These are phyloP conservation scores for Breynia disticha DNA, from an alignment of 441 rosid genomes.

Conservation along the genomic window DNA sequence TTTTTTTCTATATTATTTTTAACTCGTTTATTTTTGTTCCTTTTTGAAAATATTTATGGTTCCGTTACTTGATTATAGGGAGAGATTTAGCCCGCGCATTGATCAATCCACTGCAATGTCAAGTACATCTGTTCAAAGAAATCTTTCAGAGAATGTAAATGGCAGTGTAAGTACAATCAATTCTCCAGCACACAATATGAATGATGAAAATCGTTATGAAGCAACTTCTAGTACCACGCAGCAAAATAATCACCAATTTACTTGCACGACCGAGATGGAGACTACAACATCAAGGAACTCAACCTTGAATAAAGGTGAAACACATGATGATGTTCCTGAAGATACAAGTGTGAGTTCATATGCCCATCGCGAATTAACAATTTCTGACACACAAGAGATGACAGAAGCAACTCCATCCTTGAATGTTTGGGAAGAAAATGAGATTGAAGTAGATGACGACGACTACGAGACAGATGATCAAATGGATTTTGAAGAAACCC, in stretches of 20 bases:
- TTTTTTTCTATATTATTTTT: too few relatives aligned
- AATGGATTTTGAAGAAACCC: constrained; percentile 19
- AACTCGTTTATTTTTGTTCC: too few relatives aligned
- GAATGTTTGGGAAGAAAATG: constrained; percentile 25
- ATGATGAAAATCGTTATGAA: constrained; percentile 13
- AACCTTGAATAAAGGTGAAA: constrained; percentile 4
- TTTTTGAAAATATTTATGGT: too few relatives aligned
- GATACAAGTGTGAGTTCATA: constrained; percentile 14
- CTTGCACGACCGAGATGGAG: constrained; percentile 3
- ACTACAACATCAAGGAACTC: constrained; percentile 2
- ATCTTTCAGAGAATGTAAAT: constrained; percentile 9
- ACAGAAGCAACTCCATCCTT: constrained; percentile 20
- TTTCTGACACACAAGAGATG: constrained; percentile 13
- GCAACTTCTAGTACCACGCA: background rate
- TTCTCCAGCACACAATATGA: constrained; percentile 11
- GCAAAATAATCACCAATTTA: constrained; percentile 2
- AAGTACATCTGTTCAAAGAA: constrained; percentile 14
- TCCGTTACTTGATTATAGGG: too few relatives aligned
- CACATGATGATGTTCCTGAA: constrained; percentile 11
- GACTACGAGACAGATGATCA: constrained; percentile 19
- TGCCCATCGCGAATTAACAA: constrained; percentile 14
- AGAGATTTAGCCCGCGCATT: constrained; percentile 30
- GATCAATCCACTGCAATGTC: constrained; percentile 19
- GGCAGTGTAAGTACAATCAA: constrained; percentile 7
- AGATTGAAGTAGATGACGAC: constrained; percentile 28